phyloP scores from a whole-genome alignment of 768 basidiomycete genomes.

The Cantharellus anzutake region DNA sequence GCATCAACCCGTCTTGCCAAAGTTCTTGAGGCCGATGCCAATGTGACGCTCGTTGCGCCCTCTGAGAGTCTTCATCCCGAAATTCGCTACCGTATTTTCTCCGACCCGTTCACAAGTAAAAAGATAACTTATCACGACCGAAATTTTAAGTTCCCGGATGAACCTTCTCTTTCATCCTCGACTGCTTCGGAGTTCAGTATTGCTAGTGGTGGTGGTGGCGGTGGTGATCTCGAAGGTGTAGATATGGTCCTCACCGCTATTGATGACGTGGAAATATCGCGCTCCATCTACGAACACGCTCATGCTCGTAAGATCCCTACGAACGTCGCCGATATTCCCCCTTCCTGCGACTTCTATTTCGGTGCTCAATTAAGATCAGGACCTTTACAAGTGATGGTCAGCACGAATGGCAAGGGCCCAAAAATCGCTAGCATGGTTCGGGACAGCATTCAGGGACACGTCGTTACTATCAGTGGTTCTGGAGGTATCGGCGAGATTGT shows the following conservation, averaged over 20 bases:
- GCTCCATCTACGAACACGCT: constrained; percentile 51
- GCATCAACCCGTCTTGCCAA: constrained; percentile 78
- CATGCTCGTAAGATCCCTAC: constrained; percentile 57
- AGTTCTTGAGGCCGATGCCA: constrained; percentile 62
- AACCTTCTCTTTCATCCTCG: background rate
- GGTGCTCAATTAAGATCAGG: constrained; percentile 83
- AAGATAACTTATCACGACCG: constrained; percentile 57
- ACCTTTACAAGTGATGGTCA: constrained; percentile 88
- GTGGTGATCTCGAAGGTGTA: constrained; percentile 44
- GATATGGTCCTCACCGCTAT: constrained; percentile 92
- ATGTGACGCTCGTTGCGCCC: constrained; percentile 63
- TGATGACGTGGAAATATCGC: constrained; percentile 57
- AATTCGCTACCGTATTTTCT: constrained; percentile 17
- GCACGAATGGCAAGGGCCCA: constrained; percentile 85
- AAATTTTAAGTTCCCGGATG: constrained; percentile 22
- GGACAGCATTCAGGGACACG: constrained; percentile 31
- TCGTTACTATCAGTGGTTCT: constrained; percentile 14
- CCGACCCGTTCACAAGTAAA: constrained; percentile 29
- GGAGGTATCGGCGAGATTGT: constrained; percentile 51
- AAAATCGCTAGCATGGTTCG: constrained; percentile 75
- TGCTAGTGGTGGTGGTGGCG: constrained; percentile 12
- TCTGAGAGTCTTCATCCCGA: constrained; percentile 36
- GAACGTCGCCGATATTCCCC: constrained; percentile 93
- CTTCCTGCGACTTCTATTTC: constrained; percentile 96
- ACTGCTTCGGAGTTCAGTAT: background rate